Evolutionary conservation across 148 eudicot species (phyloP).

Genomic region (Heliamphora exappendiculata): DNA sequence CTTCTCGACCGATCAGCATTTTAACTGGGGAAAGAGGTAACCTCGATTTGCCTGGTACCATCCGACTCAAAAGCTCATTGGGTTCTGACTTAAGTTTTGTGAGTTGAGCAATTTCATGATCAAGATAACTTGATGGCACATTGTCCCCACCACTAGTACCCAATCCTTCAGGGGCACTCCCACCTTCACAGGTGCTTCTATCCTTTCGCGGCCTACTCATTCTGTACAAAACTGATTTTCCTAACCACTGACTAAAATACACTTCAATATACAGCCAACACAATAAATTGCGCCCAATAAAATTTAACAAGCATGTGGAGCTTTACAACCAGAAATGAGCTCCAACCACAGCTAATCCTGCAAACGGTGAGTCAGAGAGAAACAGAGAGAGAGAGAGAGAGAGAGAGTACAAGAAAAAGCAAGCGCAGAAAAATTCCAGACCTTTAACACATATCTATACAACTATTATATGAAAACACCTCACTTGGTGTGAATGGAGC

Average conservation of each 20-base stretch:
- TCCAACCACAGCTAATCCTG: not conserved
- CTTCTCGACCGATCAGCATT: slow-evolving; percentile 79
- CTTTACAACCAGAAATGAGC: slow-evolving; percentile 2
- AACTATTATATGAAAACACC: too few relatives aligned
- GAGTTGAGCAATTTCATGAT: slow-evolving; percentile 67
- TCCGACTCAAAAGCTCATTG: slow-evolving; percentile 32
- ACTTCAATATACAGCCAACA: not conserved
- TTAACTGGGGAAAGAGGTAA: slow-evolving; percentile 44
- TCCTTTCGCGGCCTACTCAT: slow-evolving; percentile 31
- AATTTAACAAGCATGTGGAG: not conserved
- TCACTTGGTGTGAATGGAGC: too few relatives aligned
- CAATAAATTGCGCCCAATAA: not conserved
- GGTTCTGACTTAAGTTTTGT: slow-evolving; percentile 74
- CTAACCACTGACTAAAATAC: not conserved
- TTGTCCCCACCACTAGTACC: slow-evolving; percentile 7
- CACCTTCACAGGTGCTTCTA: slow-evolving; percentile 9
- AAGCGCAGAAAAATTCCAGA: not conserved
- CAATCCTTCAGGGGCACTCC: slow-evolving; percentile 16
- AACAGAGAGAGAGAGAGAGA: not conserved
- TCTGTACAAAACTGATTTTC: not conserved
- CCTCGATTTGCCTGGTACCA: slow-evolving; percentile 25
- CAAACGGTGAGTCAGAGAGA: not conserved
- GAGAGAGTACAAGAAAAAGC: not conserved
- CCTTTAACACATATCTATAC: not conserved
- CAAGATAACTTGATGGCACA: slow-evolving; percentile 23